Base-by-base conservation (phyloP, 1,284 basidiomycete genomes). In the Austroboletus novae-zelandiae region DNA sequence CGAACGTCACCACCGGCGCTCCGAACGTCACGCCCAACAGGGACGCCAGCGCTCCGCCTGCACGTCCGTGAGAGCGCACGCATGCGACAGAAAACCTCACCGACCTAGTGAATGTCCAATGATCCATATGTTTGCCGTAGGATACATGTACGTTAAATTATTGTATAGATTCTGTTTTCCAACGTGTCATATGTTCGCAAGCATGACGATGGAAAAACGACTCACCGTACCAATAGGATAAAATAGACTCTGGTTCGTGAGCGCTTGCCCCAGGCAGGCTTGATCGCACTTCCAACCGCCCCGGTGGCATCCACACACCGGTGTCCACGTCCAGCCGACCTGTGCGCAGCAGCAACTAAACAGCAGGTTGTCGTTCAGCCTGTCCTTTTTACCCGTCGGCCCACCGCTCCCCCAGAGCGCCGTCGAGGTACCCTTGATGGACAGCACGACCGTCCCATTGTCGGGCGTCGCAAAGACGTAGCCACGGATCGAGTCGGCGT, bases 331-430 rank as follows among this genome's bases (percentile, higher is more conserved):
- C 84, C 93, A 97, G 65, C 92, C 92, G 23, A 99, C 83, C 17
- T 84, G 77, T 0, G 97, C 97, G 69, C 96, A 99, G 72, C 96
- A 99, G 71, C 96, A 99, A 48, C 94, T 89, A 71, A 98, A 99
- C 48, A 98, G 74, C n/a, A 99, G 68, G 60, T 98, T 98, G 70
- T 98, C 94, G 69, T 98, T 98, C 45, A 89, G 68, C 72, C 92
- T 97, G 75, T 98, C 95, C 61, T 95, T 95, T 73, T 84, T 86
- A 1, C 81, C 77, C 13, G 96, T 98, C 14, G 91, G 86, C 0
- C 92, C 93, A 0, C 89, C 89, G 6, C 84, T 81, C 6, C 91
- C 89, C 42, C 96, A 79, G 15, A 90, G 56, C 5, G 82, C 83
- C 0, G 91, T 83, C 10, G 91, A 92, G 1, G 95, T 98, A 36